These are phyloP conservation scores for Cercis canadensis DNA, from an alignment of 306 rosid species.

Conservation along the genomic window DNA sequence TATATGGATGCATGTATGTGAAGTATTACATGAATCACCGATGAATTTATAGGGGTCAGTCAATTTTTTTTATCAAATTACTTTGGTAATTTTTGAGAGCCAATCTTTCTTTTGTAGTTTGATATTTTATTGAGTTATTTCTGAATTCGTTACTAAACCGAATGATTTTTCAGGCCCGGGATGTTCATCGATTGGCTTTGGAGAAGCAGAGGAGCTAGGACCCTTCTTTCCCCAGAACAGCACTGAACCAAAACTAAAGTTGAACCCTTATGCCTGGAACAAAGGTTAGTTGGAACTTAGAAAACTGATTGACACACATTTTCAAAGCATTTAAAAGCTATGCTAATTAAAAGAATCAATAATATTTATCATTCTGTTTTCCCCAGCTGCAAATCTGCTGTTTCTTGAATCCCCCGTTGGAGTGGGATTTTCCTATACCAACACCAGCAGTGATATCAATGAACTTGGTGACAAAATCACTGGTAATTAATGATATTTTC, in stretches of 20 bases:
- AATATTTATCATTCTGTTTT: constrained; percentile 8
- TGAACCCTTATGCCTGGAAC: constrained; percentile 84
- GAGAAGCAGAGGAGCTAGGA: constrained; percentile 88
- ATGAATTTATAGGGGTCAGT: too few relatives aligned
- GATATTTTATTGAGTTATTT: too few relatives aligned
- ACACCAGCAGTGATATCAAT: constrained; percentile 59
- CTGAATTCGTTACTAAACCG: too few relatives aligned
- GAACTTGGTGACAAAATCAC: constrained; percentile 70
- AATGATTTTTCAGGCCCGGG: constrained; percentile 73
- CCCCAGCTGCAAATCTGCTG: constrained; percentile 70
- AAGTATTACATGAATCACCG: too few relatives aligned
- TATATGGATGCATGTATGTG: too few relatives aligned
- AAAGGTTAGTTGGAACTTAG: constrained; percentile 47
- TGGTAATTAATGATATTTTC: constrained; percentile 45
- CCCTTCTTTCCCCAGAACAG: constrained; percentile 83
- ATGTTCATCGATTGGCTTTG: constrained; percentile 86
- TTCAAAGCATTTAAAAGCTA: neutral
- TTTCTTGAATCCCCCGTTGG: constrained; percentile 88
- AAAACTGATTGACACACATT: neutral
- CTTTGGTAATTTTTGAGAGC: too few relatives aligned
- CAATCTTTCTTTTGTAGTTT: too few relatives aligned
- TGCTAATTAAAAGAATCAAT: neutral
- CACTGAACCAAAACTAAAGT: constrained; percentile 66
- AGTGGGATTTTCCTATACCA: constrained; percentile 89
- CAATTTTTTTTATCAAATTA: too few relatives aligned